phyloP scores from a whole-genome alignment of 768 basidiomycete species.

The Dioszegia hungarica region DNA sequence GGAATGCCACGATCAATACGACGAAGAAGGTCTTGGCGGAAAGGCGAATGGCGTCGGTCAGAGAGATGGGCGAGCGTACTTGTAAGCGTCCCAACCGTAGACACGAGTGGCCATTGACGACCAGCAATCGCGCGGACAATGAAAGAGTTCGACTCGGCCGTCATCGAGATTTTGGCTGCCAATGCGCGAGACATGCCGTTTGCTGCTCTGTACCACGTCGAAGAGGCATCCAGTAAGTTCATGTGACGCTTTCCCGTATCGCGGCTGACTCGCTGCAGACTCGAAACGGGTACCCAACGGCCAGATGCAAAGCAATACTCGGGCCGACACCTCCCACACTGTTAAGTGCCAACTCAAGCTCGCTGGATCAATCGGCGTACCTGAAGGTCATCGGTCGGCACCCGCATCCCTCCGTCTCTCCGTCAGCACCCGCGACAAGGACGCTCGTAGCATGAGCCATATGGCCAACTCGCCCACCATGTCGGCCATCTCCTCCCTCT shows the following conservation, averaged over 20 bases:
- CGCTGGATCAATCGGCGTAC: slow-evolving; percentile 40
- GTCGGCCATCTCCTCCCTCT: slow-evolving; percentile 30
- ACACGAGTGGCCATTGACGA: background rate
- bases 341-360: slow-evolving; percentile 18
- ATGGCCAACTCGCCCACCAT: slow-evolving; percentile 30
- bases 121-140: slow-evolving; percentile 38
- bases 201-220: slow-evolving; percentile 41
- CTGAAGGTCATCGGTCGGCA: slow-evolving; percentile 29
- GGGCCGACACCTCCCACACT: background rate
- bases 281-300: background rate
- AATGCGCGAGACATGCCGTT: slow-evolving; percentile 41
- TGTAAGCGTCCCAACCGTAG: slow-evolving; percentile 13
- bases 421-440: background rate
- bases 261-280: background rate
- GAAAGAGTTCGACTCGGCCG: slow-evolving; percentile 37
- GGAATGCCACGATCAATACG: slow-evolving; percentile 43
- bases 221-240: slow-evolving; percentile 11
- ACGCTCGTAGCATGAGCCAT: background rate
- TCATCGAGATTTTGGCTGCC: slow-evolving; percentile 32
- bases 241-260: background rate
- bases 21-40: slow-evolving; percentile 43
- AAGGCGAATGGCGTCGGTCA: slow-evolving; percentile 30
- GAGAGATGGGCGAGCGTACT: slow-evolving; percentile 42
- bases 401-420: slow-evolving; percentile 8
- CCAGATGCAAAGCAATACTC: slow-evolving; percentile 1